Evolutionary conservation across 129 eudicot species (phyloP), one percentile per base, ranked within the genome.

Genomic region (Tagetes patula): DNA sequence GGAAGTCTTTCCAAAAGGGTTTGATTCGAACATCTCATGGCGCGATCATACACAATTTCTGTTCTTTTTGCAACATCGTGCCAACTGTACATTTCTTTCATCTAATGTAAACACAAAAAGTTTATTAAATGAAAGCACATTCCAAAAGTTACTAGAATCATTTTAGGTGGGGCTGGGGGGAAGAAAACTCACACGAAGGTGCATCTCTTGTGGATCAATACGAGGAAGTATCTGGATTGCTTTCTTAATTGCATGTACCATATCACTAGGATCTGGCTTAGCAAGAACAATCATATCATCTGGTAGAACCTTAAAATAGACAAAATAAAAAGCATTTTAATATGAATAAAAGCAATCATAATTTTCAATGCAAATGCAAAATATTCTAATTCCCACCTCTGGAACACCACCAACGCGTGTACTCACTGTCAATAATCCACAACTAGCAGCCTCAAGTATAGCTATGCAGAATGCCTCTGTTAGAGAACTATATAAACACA

Each of bases 371-470:
- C 10, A 77, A 66, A 60, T 47, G 41, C 11, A 79, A 39, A 73
- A 71, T 13, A n/a, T 53, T 11, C 31, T 53, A 32, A 58, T 13
- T n/a, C 87, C 74, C 84, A 75, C 99, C 99, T 95, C 99, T 71
- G 99, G 99, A 78, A 95, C 99, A 82, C 99, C 99, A 67, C 99
- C 99, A 34, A 95, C 99, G 7, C 97, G 87, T 45, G 99, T 95
- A 66, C 99, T 91, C 81, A 95, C 99, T 34, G 99, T 95, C 78
- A 90, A 50, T 69, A 95, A 75, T 80, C 99, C 99, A 72, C 99
- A 95, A 72, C 99, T 95, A 56, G 99, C 97, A 67, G 97, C 97
- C 88, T 95, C 99, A 83, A 95, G 63, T 82, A 95, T 90, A 38
- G 99, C 99, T 79, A 95, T 91, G 84, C 99, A 95, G 74, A 95